phyloP scores from a whole-genome alignment of 257 asterid genomes.

The Fraxinus quadrangulata region DNA sequence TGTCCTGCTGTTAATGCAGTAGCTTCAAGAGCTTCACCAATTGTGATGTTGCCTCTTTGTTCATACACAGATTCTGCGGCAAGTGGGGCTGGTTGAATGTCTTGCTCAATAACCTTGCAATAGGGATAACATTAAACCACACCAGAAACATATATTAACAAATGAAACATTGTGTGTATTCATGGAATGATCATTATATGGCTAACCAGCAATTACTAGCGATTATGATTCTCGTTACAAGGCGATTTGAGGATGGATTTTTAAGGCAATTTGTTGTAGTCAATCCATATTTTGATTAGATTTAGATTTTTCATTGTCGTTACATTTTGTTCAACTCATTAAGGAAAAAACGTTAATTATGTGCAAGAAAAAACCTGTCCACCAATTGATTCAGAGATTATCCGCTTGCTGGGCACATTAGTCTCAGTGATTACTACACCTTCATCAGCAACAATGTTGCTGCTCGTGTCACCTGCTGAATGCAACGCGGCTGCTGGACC shows the following conservation, averaged over 20 bases:
- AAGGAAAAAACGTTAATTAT: not conserved
- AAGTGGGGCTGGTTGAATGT: slow-evolving; percentile 22
- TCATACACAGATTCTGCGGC: slow-evolving; percentile 31
- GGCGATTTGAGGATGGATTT: not conserved
- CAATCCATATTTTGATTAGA: no score
- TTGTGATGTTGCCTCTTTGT: slow-evolving; percentile 63
- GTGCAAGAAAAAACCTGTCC: slow-evolving; percentile 24
- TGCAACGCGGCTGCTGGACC: not conserved
- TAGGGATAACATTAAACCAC: not conserved
- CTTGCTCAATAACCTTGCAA: slow-evolving; percentile 34
- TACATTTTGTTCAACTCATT: no score
- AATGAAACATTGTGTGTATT: not conserved
- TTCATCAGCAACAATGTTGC: slow-evolving; percentile 22
- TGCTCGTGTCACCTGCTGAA: not conserved
- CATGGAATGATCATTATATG: not conserved
- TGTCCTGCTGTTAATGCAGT: slow-evolving; percentile 86
- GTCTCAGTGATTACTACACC: slow-evolving; percentile 11
- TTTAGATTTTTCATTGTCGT: no score
- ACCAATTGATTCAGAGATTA: slow-evolving; percentile 21
- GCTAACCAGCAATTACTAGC: not conserved
- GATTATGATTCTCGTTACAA: not conserved
- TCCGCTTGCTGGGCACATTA: not conserved
- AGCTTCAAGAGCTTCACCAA: slow-evolving; percentile 97
- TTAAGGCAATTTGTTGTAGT: not conserved
- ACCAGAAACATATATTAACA: not conserved